A percentile compares a stretch with the other conserved stretches of the same genome.
phyloP scores from a whole-genome alignment of 352 stramenopile species.

The Hyaloperonospora brassicae region DNA sequence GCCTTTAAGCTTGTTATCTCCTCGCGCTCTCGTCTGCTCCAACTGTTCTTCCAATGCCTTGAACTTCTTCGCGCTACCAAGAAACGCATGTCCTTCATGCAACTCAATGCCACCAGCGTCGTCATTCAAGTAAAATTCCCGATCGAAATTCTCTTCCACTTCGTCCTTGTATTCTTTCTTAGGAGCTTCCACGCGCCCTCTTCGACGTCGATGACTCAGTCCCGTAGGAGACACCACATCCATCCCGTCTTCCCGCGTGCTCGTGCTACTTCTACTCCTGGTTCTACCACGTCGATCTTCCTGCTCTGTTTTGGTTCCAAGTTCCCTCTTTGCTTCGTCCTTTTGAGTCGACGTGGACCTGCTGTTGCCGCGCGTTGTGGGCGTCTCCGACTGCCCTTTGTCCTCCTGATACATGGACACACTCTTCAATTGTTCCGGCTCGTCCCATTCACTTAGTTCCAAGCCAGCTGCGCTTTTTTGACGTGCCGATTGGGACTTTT shows the following conservation, averaged over 20 bases:
- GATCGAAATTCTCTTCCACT: constrained; percentile 90
- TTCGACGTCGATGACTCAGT: constrained; percentile 2
- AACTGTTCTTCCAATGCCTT: constrained; percentile 86
- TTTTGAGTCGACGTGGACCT: constrained; percentile 6
- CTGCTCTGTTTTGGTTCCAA: background rate
- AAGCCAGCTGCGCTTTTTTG: constrained; percentile 32
- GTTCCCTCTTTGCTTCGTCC: background rate
- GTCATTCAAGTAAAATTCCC: constrained; percentile 94
- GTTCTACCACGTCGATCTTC: background rate
- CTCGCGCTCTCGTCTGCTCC: constrained; percentile 58
- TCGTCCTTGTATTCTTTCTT: constrained; percentile 78
- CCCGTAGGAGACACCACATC: background rate
- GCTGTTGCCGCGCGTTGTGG: constrained; percentile 40
- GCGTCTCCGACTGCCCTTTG: constrained; percentile 14
- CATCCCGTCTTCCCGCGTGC: constrained; percentile 2
- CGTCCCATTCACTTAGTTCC: constrained; percentile 67
- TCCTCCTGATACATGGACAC: constrained; percentile 15
- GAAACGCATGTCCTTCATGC: constrained; percentile 77
- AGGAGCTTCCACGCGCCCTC: constrained; percentile 25
- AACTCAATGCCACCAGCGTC: constrained; percentile 56
- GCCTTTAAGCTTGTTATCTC: constrained; percentile 84
- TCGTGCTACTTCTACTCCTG: constrained; percentile 6
- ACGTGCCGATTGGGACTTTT: constrained; percentile 15
- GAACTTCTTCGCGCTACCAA: constrained; percentile 90
- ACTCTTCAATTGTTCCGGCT: constrained; percentile 58